Conservation (phyloP, 1,284 basidiomycete genomes). For the Ganoderma sinense region DNA sequence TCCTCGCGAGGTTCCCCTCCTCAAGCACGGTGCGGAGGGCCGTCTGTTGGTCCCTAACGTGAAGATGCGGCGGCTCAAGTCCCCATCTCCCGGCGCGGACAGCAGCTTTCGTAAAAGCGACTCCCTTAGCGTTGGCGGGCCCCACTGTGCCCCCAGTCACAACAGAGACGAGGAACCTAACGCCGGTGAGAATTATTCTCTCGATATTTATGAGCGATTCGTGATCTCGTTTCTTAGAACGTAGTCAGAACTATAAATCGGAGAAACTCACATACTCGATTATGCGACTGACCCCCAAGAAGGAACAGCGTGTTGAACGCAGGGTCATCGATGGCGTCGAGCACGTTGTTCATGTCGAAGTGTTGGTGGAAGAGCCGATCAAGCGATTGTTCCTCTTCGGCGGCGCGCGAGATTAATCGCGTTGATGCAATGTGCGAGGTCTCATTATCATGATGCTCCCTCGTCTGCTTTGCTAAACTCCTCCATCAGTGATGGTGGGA, state of each 20-base stretch:
- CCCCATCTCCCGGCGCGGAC: conserved; percentile 33
- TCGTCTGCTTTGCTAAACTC: no score
- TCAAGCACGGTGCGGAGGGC: conserved; percentile 65
- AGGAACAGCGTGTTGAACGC: conserved; percentile 57
- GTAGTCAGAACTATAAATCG: conserved; percentile 74
- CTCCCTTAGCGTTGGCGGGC: no score
- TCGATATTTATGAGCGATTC: conserved; percentile 15
- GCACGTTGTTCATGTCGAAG: conserved; percentile 54
- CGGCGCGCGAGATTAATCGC: conserved; percentile 36
- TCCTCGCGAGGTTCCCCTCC: conserved; percentile 54
- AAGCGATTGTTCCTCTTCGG: conserved; percentile 61
- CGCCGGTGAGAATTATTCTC: conserved; percentile 36
- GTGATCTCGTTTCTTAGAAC: conserved; percentile 46
- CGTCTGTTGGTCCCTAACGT: conserved; percentile 73
- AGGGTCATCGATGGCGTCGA: conserved; percentile 60
- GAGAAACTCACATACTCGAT: conserved; percentile 69
- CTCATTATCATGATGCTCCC: no score
- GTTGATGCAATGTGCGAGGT: conserved; percentile 20
- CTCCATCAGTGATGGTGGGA: no score
- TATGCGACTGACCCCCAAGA: conserved; percentile 62
- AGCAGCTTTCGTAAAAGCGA: conserved; percentile 28
- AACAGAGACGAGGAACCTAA: conserved; percentile 17
- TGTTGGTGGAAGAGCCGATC: conserved; percentile 54
- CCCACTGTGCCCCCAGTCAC: no score
- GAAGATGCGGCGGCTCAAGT: conserved; percentile 50